Conservation (phyloP, 345 rosid genomes). For the Anacardium occidentale region DNA sequence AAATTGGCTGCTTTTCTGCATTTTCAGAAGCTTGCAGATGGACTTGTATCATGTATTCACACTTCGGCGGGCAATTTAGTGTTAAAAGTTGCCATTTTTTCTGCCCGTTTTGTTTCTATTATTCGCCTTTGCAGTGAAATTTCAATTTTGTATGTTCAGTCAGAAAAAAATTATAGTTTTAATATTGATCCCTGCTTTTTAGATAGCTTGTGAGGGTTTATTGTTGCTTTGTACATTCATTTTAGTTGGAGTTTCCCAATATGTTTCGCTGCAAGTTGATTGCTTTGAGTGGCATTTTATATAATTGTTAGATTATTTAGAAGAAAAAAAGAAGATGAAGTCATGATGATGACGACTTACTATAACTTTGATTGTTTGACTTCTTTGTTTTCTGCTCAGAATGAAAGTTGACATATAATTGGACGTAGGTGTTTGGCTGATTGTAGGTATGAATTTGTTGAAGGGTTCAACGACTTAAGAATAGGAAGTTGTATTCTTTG, state of each 20-base stretch:
- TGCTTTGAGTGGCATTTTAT: not conserved
- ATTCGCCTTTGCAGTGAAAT: not conserved
- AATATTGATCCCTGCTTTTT: not conserved
- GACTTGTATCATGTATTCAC: not conserved
- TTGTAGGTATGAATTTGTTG: not conserved
- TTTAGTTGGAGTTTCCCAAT: not conserved
- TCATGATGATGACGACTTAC: not conserved
- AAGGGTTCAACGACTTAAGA: not conserved
- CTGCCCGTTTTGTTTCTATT: not conserved
- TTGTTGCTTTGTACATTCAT: not conserved
- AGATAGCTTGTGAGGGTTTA: not conserved
- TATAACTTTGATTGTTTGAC: not conserved
- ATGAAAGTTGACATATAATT: not conserved
- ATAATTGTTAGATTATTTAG: not conserved
- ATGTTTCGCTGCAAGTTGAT: not conserved
- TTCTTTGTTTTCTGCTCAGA: not conserved
- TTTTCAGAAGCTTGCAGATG: not conserved
- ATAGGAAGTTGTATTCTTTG: not conserved
- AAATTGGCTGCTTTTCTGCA: not conserved
- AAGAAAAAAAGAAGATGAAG: not conserved
- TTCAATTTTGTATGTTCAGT: not conserved
- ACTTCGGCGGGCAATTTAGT: not conserved
- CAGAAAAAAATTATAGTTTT: not conserved
- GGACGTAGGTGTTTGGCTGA: not conserved
- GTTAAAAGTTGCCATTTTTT: not conserved